A percentile compares a stretch with the other conserved stretches of the same genome.
Evolutionary conservation across 495 filamentous ascomycete genomes (phyloP).

Genomic region (Clohesyomyces aquaticus): DNA sequence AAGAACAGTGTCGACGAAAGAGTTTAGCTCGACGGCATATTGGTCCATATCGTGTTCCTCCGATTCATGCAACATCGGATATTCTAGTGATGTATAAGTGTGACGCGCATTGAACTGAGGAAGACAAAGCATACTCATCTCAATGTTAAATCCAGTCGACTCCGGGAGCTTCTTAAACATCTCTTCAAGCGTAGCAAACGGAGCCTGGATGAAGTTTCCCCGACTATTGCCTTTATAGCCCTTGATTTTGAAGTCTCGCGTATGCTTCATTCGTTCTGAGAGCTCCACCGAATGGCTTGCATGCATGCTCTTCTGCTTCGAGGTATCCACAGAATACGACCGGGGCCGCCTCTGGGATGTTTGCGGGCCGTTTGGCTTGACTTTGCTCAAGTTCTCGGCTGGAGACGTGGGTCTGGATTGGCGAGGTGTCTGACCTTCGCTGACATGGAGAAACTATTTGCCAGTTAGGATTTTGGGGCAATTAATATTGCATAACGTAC

Average conservation of each 20-base stretch:
- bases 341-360: conserved; percentile 32
- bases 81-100: conserved; percentile 52
- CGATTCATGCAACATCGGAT: conserved; percentile 93
- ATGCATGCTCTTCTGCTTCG: conserved; percentile 51
- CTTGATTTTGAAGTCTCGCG: conserved; percentile 86
- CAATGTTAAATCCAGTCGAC: conserved; percentile 92
- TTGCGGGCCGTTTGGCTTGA: conserved; percentile 14
- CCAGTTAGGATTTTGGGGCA: neutral
- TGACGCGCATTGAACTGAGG: neutral
- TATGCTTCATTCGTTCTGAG: conserved; percentile 94
- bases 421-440: conserved; percentile 57
- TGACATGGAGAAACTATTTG: conserved; percentile 73
- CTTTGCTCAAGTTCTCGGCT: conserved; percentile 1
- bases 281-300: conserved; percentile 45
- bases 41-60: conserved; percentile 97
- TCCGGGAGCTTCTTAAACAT: conserved; percentile 83
- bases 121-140: conserved; percentile 65
- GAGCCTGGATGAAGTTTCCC: conserved; percentile 89
- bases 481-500: neutral
- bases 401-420: conserved; percentile 55
- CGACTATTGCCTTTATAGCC: conserved; percentile 96
- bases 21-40: conserved; percentile 95
- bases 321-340: conserved; percentile 49
- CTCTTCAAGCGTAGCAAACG: conserved; percentile 92
- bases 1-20: conserved; percentile 92